Evolutionary conservation across 306 rosid genomes (phyloP).

Genomic region (Acacia melanoxylon): DNA sequence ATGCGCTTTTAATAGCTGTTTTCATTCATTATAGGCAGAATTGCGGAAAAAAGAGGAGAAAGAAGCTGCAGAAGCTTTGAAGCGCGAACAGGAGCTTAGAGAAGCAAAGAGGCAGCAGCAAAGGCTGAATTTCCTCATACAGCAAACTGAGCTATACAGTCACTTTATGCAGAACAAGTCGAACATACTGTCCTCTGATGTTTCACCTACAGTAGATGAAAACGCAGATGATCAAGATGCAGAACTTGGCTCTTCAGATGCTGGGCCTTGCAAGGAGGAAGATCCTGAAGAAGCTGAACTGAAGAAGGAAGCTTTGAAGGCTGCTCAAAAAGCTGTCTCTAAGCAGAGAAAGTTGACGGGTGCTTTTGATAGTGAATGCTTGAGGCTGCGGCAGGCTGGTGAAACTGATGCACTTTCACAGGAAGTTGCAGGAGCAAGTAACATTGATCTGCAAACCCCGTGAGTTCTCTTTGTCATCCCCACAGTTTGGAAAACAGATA

Average conservation of each 20-base stretch:
- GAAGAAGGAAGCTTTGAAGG: conserved; percentile 91
- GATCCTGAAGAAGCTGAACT: conserved; percentile 91
- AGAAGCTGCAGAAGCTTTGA: conserved; percentile 97
- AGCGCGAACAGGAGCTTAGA: conserved; percentile 92
- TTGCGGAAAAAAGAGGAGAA: conserved; percentile 90
- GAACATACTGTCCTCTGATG: conserved; percentile 67
- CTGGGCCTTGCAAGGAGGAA: conserved; percentile 57
- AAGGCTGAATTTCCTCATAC: conserved; percentile 95
- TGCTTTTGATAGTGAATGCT: conserved; percentile 86
- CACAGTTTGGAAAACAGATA: neutral
- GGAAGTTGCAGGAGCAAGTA: conserved; percentile 94
- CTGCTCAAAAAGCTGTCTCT: conserved; percentile 98
- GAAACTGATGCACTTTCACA: conserved; percentile 64
- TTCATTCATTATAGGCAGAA: conserved; percentile 60
- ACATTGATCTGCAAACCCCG: conserved; percentile 94
- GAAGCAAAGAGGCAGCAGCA: conserved; percentile 99
- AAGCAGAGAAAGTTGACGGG: conserved; percentile 85
- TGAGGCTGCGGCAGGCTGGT: conserved; percentile 72
- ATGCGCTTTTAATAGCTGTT: conserved; percentile 26
- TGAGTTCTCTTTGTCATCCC: conserved; percentile 41
- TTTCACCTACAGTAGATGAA: conserved; percentile 55
- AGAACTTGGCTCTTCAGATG: conserved; percentile 44
- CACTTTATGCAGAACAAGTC: conserved; percentile 99
- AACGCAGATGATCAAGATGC: conserved; percentile 52
- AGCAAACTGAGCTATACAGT: conserved; percentile 97